Percentiles rank a stretch among this genome's conserved stretches.
phyloP scores from a whole-genome alignment of 768 basidiomycete genomes.

The Auricularia sp. region DNA sequence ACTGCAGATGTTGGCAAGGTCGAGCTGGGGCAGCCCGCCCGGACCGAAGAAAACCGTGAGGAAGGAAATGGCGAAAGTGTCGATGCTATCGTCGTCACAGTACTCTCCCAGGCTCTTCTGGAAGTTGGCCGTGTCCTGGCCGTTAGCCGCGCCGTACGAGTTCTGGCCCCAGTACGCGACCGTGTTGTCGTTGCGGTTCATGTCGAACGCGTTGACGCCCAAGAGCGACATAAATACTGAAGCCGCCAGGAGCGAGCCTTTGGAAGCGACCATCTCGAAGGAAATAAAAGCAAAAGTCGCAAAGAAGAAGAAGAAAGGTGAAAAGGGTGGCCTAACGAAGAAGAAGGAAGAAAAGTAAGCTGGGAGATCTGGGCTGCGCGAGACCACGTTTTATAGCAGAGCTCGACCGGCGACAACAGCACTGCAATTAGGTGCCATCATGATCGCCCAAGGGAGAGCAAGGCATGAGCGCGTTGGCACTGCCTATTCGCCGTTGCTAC shows the following conservation, averaged over 20 bases:
- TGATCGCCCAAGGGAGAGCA: background rate
- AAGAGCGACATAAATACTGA: background rate
- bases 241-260: background rate
- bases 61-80: slow-evolving; percentile 62
- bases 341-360: background rate
- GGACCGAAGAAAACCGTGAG: slow-evolving; percentile 54
- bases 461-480: background rate
- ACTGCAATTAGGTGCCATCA: background rate
- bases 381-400: background rate
- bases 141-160: slow-evolving; percentile 52
- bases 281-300: background rate
- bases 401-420: background rate
- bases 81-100: slow-evolving; percentile 50
- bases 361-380: background rate
- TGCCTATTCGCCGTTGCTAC: background rate
- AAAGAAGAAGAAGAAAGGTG: background rate
- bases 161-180: slow-evolving; percentile 1
- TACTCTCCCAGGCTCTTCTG: slow-evolving; percentile 53
- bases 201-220: background rate
- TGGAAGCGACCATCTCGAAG: background rate
- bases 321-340: background rate
- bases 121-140: slow-evolving; percentile 39
- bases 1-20: slow-evolving; percentile 65
- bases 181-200: background rate
- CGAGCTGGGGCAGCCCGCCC: slow-evolving; percentile 51